These are phyloP conservation scores for Pseudogymnoascus sp. DNA, from an alignment of 2,329 filamentous ascomycete genomes.

Conservation along the genomic window DNA sequence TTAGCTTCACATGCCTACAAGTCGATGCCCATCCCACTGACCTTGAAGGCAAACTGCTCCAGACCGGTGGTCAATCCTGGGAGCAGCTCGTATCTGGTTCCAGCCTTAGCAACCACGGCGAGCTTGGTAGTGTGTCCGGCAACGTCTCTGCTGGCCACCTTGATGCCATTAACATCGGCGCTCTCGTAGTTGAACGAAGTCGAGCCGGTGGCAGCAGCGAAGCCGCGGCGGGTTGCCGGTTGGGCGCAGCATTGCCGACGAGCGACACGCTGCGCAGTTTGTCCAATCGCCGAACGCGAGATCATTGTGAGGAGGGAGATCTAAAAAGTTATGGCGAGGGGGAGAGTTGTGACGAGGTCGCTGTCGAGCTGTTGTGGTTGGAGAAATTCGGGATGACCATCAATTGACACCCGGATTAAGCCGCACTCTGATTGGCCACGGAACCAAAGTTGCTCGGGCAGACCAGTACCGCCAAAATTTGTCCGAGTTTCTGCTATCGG, in stretches of 20 bases:
- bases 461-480: conserved; percentile 6
- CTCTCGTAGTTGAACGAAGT: conserved; percentile 81
- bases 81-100: conserved; percentile 82
- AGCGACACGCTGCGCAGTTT: conserved; percentile 54
- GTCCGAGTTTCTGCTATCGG: conserved; percentile 9
- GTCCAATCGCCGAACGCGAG: conserved; percentile 56
- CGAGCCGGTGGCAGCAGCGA: conserved; percentile 55
- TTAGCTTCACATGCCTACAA: not conserved
- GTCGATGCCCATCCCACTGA: conserved; percentile 14
- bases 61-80: conserved; percentile 86
- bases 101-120: conserved; percentile 86
- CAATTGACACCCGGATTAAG: conserved; percentile 9
- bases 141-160: conserved; percentile 84
- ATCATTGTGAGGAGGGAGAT: conserved; percentile 52
- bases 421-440: conserved; percentile 7
- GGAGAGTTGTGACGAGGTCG: conserved; percentile 15
- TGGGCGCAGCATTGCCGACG: conserved; percentile 50
- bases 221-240: conserved; percentile 47
- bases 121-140: conserved; percentile 83
- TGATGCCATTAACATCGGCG: conserved; percentile 77
- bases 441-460: not conserved
- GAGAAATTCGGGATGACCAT: conserved; percentile 9
- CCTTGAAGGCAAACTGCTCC: conserved; percentile 97
- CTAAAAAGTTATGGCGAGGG: conserved; percentile 6
- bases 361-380: conserved; percentile 14